Conservation (phyloP, 768 basidiomycete genomes). For the Leccinum fibrillosum region DNA sequence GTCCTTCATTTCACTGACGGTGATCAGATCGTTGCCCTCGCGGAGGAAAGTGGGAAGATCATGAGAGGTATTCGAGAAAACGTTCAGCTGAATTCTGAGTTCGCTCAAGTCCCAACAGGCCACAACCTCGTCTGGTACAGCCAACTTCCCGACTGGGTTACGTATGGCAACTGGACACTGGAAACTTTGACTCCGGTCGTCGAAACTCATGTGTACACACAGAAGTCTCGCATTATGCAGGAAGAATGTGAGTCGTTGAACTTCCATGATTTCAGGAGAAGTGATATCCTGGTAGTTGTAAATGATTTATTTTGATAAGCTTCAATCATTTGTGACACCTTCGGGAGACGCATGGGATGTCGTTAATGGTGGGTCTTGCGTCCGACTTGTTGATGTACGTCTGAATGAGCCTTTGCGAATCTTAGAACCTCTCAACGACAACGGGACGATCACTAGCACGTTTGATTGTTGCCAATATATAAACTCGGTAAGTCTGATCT, state of each 20-base stretch:
- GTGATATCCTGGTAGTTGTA: conserved; percentile 5
- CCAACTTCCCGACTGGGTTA: conserved; percentile 18
- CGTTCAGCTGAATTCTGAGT: background rate
- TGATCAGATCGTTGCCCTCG: conserved; percentile 20
- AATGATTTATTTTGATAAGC: background rate
- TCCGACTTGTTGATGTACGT: background rate
- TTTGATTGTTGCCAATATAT: background rate
- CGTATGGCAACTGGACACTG: conserved; percentile 11
- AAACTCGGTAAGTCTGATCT: background rate
- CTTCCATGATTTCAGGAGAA: background rate
- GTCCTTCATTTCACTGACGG: conserved; percentile 21
- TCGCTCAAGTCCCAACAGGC: conserved; percentile 4
- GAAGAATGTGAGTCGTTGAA: conserved; percentile 9
- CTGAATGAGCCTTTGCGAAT: background rate
- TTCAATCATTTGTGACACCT: background rate
- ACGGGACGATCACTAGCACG: conserved; percentile 55
- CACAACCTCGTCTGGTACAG: conserved; percentile 20
- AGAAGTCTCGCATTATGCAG: conserved; percentile 15
- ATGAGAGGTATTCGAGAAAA: conserved; percentile 12
- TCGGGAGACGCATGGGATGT: conserved; percentile 22
- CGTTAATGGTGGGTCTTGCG: conserved; percentile 11
- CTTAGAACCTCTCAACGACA: conserved; percentile 41
- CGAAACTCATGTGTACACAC: conserved; percentile 16
- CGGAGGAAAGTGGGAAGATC: conserved; percentile 17
- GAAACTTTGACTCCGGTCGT: conserved; percentile 14